phyloP scores from a whole-genome alignment of 108 stramenopile species.

The Bacterosira constricta region DNA sequence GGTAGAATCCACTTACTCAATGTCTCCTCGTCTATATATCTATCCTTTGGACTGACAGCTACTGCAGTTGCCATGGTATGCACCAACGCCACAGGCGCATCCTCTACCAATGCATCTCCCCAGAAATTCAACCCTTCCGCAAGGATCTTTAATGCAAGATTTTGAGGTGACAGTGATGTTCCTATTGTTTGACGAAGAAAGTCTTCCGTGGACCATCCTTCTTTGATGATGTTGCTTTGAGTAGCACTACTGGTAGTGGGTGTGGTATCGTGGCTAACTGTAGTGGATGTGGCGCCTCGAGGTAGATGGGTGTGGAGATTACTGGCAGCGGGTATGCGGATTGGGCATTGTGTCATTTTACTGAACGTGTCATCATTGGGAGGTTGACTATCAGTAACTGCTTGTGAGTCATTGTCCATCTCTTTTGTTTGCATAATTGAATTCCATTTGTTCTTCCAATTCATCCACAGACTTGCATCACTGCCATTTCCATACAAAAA shows the following conservation, averaged over 20 bases:
- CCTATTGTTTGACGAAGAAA: conserved; percentile 27
- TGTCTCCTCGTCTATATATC: background rate
- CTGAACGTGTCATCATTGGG: background rate
- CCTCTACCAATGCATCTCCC: conserved; percentile 22
- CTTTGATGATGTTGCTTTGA: too few relatives aligned
- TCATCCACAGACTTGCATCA: background rate
- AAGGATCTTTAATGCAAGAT: conserved; percentile 35
- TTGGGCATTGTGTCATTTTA: conserved; percentile 16
- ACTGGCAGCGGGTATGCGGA: conserved; percentile 28
- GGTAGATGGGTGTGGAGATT: conserved; percentile 13
- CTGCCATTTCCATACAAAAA: background rate
- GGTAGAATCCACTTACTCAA: conserved; percentile 27
- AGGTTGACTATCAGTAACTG: background rate
- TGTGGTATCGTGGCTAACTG: background rate
- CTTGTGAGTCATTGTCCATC: background rate
- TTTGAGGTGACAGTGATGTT: conserved; percentile 33
- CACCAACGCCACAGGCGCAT: conserved; percentile 1
- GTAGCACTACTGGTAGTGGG: background rate
- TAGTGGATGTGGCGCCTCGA: conserved; percentile 7
- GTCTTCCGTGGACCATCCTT: conserved; percentile 37
- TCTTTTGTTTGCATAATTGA: background rate
- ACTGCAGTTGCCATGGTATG: conserved; percentile 11
- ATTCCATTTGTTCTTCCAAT: background rate
- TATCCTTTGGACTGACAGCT: background rate
- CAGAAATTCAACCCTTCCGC: conserved; percentile 38